Base-by-base conservation (phyloP, 1,139 yeast species). In the Citeromyces hawaiiensis region DNA sequence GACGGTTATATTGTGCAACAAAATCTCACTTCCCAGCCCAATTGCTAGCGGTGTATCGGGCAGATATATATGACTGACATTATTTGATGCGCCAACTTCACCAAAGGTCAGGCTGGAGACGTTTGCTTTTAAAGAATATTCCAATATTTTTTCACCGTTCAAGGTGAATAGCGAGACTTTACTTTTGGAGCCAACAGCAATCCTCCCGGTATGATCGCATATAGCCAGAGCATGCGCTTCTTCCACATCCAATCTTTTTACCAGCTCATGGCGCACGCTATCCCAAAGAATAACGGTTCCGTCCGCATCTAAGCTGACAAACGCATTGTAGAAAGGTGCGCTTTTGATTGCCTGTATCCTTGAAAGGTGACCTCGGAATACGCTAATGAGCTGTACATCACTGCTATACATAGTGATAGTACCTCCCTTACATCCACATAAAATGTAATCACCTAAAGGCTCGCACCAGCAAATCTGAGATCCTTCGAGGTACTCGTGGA, bases 271-370 rank as follows among this genome's bases (percentile, higher is more conserved):
- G 27, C 77, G 55, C 0, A 73, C 64, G 36, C 72, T 49, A 48
- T 81, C 83, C 88, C 88, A 79, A 5, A 72, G 45, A 19, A 65
- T 67, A 3, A 70, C 70, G 2, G 54, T 51, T 0, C 87, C 83
- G 3, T 51, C 54, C 0, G 38, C 43, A 51, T 79, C 86, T 15
- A 71, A 52, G 42, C 77, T 69, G 9, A 77, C 44, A 3, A 78
- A 61, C 2, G 70, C 54, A 39, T 75, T 72, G 51, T 63, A 76
- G 38, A 71, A 68, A n/a, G 64, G 61, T 36, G 76, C 66, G 38
- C 61, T 61, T 36, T 59, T 58, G 31, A 81, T 51, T 14, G 61
- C 62, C 11, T 51, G 54, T 4, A 82, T 60, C 0, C 59, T 51
- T 3, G 60, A 44, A 2, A 64, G 49, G 53, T 80, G 87, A 0